A percentile compares a stretch with the other conserved stretches of the same genome.
Conservation (phyloP, 345 rosid species). For the Iberis pinnata region DNA sequence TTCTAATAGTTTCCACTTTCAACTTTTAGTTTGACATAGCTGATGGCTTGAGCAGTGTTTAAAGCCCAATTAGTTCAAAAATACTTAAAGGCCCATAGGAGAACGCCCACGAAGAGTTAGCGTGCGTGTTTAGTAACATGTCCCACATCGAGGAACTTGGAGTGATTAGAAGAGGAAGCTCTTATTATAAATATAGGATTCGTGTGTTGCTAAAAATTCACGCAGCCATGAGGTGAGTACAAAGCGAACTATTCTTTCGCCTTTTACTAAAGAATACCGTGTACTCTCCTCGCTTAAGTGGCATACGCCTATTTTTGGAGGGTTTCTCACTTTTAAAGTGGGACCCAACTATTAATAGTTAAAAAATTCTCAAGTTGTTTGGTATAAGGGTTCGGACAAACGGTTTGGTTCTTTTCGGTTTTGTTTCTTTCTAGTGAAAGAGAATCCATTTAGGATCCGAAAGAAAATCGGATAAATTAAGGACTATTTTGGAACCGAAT, state of each 20-base stretch:
- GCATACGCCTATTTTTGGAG: constrained; percentile 15
- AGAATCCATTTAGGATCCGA: too few species aligned
- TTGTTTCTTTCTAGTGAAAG: too few species aligned
- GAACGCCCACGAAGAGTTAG: background rate
- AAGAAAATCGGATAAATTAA: too few species aligned
- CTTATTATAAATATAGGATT: background rate
- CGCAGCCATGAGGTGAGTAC: constrained; percentile 29
- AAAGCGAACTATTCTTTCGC: constrained; percentile 35
- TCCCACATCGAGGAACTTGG: constrained; percentile 19
- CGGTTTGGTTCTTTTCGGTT: too few species aligned
- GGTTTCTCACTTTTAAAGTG: background rate
- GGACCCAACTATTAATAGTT: background rate
- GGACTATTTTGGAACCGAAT: too few species aligned
- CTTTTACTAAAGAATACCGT: constrained; percentile 36
- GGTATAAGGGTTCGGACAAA: too few species aligned
- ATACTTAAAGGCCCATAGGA: too few species aligned
- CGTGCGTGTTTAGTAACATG: background rate
- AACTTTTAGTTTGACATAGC: too few species aligned
- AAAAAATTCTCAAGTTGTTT: too few species aligned
- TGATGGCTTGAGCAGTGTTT: too few species aligned
- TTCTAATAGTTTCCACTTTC: too few species aligned
- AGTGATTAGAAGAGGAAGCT: background rate
- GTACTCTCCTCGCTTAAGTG: constrained; percentile 24
- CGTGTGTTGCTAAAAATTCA: background rate
- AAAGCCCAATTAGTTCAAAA: background rate